Percentiles rank a stretch among this genome's conserved stretches.
These are phyloP conservation scores for Caulochytrium protostelioides DNA, from an alignment of 371 early-diverging fungal species.

Conservation along the genomic window DNA sequence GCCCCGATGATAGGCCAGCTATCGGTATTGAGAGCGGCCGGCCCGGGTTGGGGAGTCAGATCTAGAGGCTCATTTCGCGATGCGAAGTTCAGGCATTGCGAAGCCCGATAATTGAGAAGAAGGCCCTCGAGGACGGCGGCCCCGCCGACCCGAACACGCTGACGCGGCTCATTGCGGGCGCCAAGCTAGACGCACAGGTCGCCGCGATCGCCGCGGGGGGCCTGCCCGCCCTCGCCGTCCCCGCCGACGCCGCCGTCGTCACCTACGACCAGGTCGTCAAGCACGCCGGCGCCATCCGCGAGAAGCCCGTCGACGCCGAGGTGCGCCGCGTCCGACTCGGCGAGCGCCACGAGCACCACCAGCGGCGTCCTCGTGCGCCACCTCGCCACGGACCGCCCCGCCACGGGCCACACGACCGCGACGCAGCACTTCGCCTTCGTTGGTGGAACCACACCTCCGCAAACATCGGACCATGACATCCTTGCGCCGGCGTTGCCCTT, in stretches of 20 bases:
- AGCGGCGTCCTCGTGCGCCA: neutral
- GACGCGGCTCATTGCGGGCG: conserved; percentile 11
- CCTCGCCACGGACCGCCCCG: neutral
- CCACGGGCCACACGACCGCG: conserved; percentile 5
- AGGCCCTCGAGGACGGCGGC: conserved; percentile 5
- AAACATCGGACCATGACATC: conserved; percentile 16
- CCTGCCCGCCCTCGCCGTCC: neutral
- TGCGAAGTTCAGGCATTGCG: no score
- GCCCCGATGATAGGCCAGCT: no score
- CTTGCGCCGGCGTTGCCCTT: conserved; percentile 22
- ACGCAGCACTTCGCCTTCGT: conserved; percentile 14
- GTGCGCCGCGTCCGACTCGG: neutral
- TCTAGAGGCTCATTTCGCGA: no score
- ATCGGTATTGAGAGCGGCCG: no score
- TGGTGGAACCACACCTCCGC: conserved; percentile 7
- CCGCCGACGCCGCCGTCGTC: conserved; percentile 2
- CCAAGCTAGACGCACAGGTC: conserved; percentile 15
- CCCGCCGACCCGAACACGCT: conserved; percentile 4
- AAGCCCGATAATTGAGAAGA: conserved; percentile 17
- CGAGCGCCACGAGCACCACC: neutral
- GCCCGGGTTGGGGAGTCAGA: no score
- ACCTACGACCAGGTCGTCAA: conserved; percentile 17
- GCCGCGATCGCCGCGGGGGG: neutral
- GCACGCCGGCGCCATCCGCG: conserved; percentile 15
- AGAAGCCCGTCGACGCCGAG: conserved; percentile 17